Evolutionary conservation across 805 yeast species (phyloP), one percentile per base, ranked within the genome.

Genomic region (Teunomyces cretensis): DNA sequence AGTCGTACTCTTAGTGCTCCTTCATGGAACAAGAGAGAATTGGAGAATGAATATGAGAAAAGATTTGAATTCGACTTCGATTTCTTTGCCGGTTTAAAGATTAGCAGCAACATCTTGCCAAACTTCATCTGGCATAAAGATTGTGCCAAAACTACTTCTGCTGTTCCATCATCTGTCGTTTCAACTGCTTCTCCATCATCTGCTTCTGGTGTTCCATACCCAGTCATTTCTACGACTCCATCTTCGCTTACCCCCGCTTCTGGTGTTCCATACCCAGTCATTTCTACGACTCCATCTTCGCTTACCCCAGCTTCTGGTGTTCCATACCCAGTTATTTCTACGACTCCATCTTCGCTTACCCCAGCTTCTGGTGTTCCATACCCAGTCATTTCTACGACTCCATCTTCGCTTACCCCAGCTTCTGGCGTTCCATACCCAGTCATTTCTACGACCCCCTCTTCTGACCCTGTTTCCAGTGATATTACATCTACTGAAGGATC

Each of bases 111-210:
- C 41, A 33, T 45, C 36, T 52, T 52, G 47, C 55, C 55, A 42
- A 52, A 52, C 54, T 52, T 52, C 48, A 39, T 53, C 42, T 52
- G 54, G 54, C 37, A 45, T 13, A 38, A 24, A 12, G 22, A 39
- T 24, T 48, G 51, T 43, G 42, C 44, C 8, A 30, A 44, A 16
- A 33, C 48, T 24, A 30, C 41, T n/a, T 27, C 48, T 12, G 13
- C 47, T 11, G 30, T 12, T 19, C 30, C 42, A n/a, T 12, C 40
- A 2, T 33, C 46, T 9, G 28, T 46, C 3, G 33, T 38, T 19
- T 41, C 46, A 22, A 15, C 9, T 30, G 22, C 41, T 2, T 17
- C 43, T 6, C 13, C 47, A 8, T 26, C 39, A 9, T 22, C 49
- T 13, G 17, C 33, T 6, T 27, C 46, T 5, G 19, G 30, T 17